Evolutionary conservation across 345 rosid genomes (phyloP).

Genomic region (Conringia planisiliqua): DNA sequence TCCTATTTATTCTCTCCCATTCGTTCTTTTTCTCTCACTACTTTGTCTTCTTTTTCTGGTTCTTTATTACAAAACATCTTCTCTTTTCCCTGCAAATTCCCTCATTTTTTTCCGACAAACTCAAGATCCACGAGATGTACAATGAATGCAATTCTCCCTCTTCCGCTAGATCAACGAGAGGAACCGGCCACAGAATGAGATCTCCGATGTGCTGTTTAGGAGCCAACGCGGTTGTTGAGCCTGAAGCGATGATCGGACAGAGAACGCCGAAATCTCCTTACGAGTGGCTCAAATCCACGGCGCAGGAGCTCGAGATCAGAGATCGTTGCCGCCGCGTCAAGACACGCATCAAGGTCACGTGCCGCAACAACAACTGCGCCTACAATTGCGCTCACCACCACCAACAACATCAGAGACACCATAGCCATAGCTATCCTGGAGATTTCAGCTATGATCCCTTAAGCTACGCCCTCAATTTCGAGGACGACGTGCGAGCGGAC

Average conservation of each 20-base stretch:
- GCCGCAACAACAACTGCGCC: slow-evolving; percentile 21
- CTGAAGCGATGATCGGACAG: slow-evolving; percentile 19
- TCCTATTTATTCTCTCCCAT: slow-evolving; percentile 11
- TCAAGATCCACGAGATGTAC: slow-evolving; percentile 17
- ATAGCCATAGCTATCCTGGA: slow-evolving; percentile 32
- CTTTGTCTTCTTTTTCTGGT: neutral
- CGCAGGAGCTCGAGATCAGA: slow-evolving; percentile 40
- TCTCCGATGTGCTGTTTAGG: slow-evolving; percentile 51
- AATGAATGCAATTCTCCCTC: slow-evolving; percentile 40
- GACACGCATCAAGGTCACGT: slow-evolving; percentile 33
- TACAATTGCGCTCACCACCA: slow-evolving; percentile 15
- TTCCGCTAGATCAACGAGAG: slow-evolving; percentile 20
- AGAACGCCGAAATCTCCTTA: slow-evolving; percentile 43
- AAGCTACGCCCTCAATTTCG: slow-evolving; percentile 74
- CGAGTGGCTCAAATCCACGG: slow-evolving; percentile 42
- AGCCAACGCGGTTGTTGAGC: slow-evolving; percentile 21
- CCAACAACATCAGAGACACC: slow-evolving; percentile 10
- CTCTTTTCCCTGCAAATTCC: neutral
- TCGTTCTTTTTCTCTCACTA: slow-evolving; percentile 14
- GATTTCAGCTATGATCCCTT: slow-evolving; percentile 63
- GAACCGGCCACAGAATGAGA: neutral
- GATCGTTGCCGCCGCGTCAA: slow-evolving; percentile 43
- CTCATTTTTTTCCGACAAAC: neutral
- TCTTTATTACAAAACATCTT: neutral
- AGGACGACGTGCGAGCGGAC: slow-evolving; percentile 42